Evolutionary conservation across 1,284 basidiomycete species (phyloP).

Genomic region (Austroboletus novae-zelandiae): DNA sequence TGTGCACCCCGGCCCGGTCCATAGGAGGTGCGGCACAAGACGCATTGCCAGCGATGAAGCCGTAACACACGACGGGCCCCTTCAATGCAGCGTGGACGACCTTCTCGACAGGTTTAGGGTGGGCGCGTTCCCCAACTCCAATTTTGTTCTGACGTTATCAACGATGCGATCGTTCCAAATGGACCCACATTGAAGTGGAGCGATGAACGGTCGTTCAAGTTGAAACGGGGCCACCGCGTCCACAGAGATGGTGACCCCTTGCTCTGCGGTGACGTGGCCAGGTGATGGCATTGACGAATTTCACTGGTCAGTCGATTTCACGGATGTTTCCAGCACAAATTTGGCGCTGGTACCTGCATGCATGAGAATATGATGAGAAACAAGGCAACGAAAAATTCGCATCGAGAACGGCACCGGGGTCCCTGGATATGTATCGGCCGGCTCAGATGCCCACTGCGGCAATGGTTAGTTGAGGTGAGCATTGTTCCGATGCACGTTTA

Average conservation of each 20-base stretch:
- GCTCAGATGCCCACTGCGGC: too few species aligned
- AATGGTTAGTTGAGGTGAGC: background rate
- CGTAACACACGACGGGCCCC: slow-evolving; percentile 2
- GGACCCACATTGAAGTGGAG: slow-evolving; percentile 12
- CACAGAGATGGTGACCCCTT: background rate
- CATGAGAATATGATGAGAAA: background rate
- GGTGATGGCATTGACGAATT: background rate
- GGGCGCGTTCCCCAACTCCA: background rate
- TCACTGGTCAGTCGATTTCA: background rate
- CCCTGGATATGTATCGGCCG: too few species aligned
- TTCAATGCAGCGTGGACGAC: slow-evolving; percentile 10
- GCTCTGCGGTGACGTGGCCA: slow-evolving; percentile 4
- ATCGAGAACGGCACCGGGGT: background rate
- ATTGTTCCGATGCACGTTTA: slow-evolving; percentile 22
- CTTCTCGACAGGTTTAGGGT: slow-evolving; percentile 17
- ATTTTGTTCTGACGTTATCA: slow-evolving; percentile 19
- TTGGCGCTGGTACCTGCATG: background rate
- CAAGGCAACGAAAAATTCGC: background rate
- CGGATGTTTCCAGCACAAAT: background rate
- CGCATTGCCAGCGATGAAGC: background rate
- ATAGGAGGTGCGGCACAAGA: background rate
- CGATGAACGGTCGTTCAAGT: background rate
- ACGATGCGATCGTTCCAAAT: slow-evolving; percentile 13
- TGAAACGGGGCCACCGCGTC: slow-evolving; percentile 11
- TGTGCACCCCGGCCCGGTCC: background rate